Evolutionary conservation across 805 yeast species (phyloP), one percentile per base, ranked within the genome.

Genomic region (Spathaspora sp.): DNA sequence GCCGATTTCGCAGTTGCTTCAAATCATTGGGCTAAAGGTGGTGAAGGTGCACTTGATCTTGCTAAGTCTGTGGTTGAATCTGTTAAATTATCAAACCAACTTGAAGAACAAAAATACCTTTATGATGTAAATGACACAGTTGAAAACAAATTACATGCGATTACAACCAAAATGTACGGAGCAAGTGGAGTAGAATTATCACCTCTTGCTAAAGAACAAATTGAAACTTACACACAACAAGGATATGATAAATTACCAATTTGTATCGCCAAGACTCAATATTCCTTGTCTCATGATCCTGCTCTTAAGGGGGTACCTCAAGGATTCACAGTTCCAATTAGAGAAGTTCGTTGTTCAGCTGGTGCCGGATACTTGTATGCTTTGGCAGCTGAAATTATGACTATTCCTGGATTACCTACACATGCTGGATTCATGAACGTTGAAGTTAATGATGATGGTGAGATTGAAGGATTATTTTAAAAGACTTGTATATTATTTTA

Each of bases 311-410:
- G 97, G 66, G 97, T 90, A 43, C 99, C 99, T 58, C 82, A 87
- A 18, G 97, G 96, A 8, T 93, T 92, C 77, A 87, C 83, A 16
- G 88, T 93, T 68, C 98, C 99, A 48, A 90, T 93, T 61, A 82
- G 96, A 68, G 99, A 93, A 61, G 89, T 93, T 57, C 86, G 96
- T 71, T 92, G 93, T 42, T 87, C 96, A 38, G 89, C 89, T 51
- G 99, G 99, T 70, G 98, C 97, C 46, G 97, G 97, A 9, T 93
- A 93, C 72, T 78, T 93, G 66, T 94, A 93, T 65, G 98, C 98
- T 1, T 79, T 93, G 61, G 97, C 97, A 16, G 97, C 96, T 51
- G 96, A 93, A 71, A 93, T 93, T 63, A 91, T 87, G 86, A 93
- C 99, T 26, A 92, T 93, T 61, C 99, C 99, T 26, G 99, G 99